Base-by-base conservation (phyloP, 2,329 filamentous ascomycete species). In the Allantophomopsis lycopodina region DNA sequence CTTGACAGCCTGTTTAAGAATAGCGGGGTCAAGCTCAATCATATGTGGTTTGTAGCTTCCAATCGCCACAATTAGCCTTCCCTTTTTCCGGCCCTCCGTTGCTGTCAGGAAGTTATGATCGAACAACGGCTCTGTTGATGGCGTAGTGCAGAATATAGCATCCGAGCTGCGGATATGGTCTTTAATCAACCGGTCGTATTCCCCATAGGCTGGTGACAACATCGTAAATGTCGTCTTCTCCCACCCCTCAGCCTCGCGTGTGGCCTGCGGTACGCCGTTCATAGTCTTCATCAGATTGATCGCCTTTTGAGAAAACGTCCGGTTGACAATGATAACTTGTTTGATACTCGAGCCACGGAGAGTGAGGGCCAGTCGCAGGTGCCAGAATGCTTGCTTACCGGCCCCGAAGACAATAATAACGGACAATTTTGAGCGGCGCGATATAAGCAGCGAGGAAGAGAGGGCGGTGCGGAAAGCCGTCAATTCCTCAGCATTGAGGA, bases 381-480 rank as follows among this genome's bases (percentile, higher is more conserved):
- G 89, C 88, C 88, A 96, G 63, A 89, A 94, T 11, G 89, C 89
- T 63, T 95, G 88, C 49, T 81, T 77, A 35, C 89, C 89, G 28
- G 82, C 79, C 17, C 89, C 89, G 56, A 95, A 96, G 39, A 94
- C 80, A 12, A 81, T 79, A 10, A 95, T 55, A 12, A 79, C 84
- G 54, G 80, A 78, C 33, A 94, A 79, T 20, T 71, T 71, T 40
- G 71, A 65, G 41, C 89, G 83, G 31, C 70, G 71, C 15, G 61
- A 58, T 28, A 86, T 65, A 0, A 86, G 66, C 18, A 79, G 76
- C 40, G 79, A 73, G 4, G 79, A 81, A 2, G 76, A 76, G 10
- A 89, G 64, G 0, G 83, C 81, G 0, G 85, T 91, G 44, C 85
- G 76, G 58, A 89, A 91, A 3, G 81, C 83, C 0, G 85, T 91